These are phyloP conservation scores for Backusella tuberculispora DNA, from an alignment of 192 early-diverging fungal genomes.

Conservation along the genomic window DNA sequence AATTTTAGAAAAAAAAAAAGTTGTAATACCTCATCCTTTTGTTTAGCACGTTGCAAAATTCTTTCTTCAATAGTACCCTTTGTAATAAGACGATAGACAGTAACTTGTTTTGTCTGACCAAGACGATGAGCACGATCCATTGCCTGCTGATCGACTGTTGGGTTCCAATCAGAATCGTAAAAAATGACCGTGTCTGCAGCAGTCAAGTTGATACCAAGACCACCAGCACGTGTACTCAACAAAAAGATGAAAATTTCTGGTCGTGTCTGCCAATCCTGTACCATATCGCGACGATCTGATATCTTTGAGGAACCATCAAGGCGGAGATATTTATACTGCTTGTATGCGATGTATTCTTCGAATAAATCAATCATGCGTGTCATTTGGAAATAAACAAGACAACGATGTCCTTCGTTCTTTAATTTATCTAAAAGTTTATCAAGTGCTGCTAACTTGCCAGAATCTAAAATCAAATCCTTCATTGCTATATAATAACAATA, in stretches of 20 bases:
- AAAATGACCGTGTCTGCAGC: slow-evolving; percentile 90
- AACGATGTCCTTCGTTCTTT: slow-evolving; percentile 79
- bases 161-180: slow-evolving; percentile 91
- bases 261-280: slow-evolving; percentile 90
- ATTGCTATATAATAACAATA: slow-evolving; percentile 47
- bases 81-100: slow-evolving; percentile 84
- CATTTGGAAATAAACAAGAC: slow-evolving; percentile 90
- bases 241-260: slow-evolving; percentile 87
- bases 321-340: slow-evolving; percentile 86
- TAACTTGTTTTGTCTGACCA: slow-evolving; percentile 85
- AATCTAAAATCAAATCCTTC: slow-evolving; percentile 78
- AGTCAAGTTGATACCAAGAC: slow-evolving; percentile 89
- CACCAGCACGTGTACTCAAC: slow-evolving; percentile 84
- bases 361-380: slow-evolving; percentile 87
- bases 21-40: slow-evolving; percentile 77
- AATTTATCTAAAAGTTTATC: slow-evolving; percentile 72
- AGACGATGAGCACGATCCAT: slow-evolving; percentile 89
- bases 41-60: slow-evolving; percentile 77
- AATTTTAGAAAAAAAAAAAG: not conserved
- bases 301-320: slow-evolving; percentile 89
- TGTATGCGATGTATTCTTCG: slow-evolving; percentile 85
- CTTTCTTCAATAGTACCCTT: slow-evolving; percentile 83
- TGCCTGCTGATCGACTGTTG: slow-evolving; percentile 89
- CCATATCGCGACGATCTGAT: slow-evolving; percentile 86
- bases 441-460: slow-evolving; percentile 75